Percentiles rank a stretch among this genome's conserved stretches.
phyloP scores from a whole-genome alignment of 139 green algal species.

The Astrephomene gubernaculifera region DNA sequence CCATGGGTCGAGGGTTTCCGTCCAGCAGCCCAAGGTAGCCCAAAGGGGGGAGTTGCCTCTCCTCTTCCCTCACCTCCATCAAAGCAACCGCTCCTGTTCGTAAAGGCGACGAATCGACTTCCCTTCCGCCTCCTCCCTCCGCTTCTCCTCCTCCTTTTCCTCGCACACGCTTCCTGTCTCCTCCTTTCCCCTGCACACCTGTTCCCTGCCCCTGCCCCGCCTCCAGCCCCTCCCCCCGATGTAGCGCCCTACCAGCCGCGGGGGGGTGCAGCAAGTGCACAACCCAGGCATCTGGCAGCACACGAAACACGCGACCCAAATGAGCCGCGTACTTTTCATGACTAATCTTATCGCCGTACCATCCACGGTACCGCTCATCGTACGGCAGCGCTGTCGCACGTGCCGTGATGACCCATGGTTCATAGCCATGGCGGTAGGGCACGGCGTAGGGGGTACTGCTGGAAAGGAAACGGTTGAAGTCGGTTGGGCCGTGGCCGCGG shows the following conservation, averaged over 20 bases:
- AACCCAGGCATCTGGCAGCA: background rate
- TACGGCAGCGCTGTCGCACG: background rate
- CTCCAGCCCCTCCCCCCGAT: background rate
- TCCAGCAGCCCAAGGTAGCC: too few relatives aligned
- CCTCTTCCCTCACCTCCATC: too few relatives aligned
- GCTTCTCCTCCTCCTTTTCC: too few relatives aligned
- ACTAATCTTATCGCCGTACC: background rate
- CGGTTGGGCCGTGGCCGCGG: background rate
- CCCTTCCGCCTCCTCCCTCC: too few relatives aligned
- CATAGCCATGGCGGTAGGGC: background rate
- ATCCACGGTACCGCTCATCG: conserved; percentile 8
- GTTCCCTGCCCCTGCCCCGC: too few relatives aligned
- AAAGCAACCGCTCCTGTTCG: too few relatives aligned
- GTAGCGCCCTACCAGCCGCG: background rate
- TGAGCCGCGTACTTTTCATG: background rate
- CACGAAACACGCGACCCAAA: background rate
- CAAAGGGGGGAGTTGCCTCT: too few relatives aligned
- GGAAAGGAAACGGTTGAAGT: background rate
- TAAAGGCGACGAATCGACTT: too few relatives aligned
- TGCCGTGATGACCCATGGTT: background rate
- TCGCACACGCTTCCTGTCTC: too few relatives aligned
- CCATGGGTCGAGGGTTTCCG: too few relatives aligned
- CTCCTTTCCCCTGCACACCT: too few relatives aligned
- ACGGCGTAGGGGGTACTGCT: background rate
- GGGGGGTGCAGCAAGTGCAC: background rate